A percentile compares a stretch with the other conserved stretches of the same genome.
Conservation (phyloP, 257 asterid genomes). For the Rehmannia glutinosa region DNA sequence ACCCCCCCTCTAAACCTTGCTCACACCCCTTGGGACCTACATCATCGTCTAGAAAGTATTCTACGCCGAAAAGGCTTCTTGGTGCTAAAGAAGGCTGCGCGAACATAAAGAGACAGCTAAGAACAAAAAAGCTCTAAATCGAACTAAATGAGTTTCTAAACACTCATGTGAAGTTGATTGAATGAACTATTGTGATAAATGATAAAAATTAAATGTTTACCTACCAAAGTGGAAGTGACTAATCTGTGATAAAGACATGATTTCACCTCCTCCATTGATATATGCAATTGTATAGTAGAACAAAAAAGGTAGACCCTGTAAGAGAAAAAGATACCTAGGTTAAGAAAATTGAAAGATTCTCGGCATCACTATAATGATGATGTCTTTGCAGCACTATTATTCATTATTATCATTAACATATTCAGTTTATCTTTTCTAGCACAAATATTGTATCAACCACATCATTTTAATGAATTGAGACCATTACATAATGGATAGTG, state of each 20-base stretch:
- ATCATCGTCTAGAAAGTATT: too few relatives aligned
- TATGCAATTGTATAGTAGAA: conserved; percentile 9
- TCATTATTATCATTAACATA: conserved; percentile 13
- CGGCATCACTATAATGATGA: conserved; percentile 25
- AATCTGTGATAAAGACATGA: too few relatives aligned
- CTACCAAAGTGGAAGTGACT: too few relatives aligned
- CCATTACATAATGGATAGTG: neutral
- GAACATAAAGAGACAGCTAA: neutral
- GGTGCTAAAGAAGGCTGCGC: conserved; percentile 57
- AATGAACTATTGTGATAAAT: too few relatives aligned
- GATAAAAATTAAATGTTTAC: too few relatives aligned
- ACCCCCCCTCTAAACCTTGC: too few relatives aligned
- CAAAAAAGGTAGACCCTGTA: conserved; percentile 1
- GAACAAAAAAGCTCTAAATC: neutral
- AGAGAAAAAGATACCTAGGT: neutral
- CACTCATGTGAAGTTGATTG: too few relatives aligned
- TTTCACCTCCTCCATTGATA: too few relatives aligned
- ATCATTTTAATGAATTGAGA: neutral
- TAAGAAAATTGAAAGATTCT: conserved; percentile 29
- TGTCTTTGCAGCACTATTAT: conserved; percentile 8
- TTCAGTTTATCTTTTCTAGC: conserved; percentile 19
- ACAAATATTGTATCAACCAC: conserved; percentile 10
- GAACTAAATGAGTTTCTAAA: too few relatives aligned
- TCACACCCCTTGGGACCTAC: too few relatives aligned
- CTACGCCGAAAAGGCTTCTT: conserved; percentile 92